phyloP scores from a whole-genome alignment of 768 basidiomycete genomes.

The Cystobasidium onofrii region DNA sequence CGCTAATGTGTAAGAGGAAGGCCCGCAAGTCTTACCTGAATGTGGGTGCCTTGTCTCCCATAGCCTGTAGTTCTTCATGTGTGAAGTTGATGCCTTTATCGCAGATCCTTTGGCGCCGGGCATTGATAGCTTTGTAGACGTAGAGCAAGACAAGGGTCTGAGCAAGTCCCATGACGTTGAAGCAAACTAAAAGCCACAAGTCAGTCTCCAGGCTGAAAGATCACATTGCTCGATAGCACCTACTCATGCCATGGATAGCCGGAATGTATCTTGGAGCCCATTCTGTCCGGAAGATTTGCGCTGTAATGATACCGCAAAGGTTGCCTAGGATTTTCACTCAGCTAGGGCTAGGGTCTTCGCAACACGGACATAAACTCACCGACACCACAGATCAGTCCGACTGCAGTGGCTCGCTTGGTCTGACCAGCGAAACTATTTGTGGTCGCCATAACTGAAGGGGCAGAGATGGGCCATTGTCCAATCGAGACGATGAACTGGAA shows the following conservation, averaged over 20 bases:
- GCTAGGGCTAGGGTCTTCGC: too few relatives aligned
- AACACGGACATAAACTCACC: not conserved
- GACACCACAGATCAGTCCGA: not conserved
- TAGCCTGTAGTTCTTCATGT: not conserved
- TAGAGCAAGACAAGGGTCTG: not conserved
- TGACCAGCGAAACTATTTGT: constrained; percentile 1
- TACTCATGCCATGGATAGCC: not conserved
- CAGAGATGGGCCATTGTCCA: constrained; percentile 9
- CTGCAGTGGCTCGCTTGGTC: not conserved
- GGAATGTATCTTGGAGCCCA: constrained; percentile 2
- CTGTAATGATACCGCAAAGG: not conserved
- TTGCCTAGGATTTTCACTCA: not conserved
- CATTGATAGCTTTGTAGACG: not conserved
- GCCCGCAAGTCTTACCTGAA: not conserved
- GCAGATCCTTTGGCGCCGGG: not conserved
- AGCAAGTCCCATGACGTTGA: not conserved
- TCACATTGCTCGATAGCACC: not conserved
- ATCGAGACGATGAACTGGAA: not conserved
- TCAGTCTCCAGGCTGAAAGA: too few relatives aligned
- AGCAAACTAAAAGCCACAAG: not conserved
- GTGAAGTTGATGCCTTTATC: not conserved
- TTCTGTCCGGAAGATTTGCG: constrained; percentile 1
- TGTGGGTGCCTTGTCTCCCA: constrained; percentile 1
- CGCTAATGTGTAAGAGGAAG: too few relatives aligned
- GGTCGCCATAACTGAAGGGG: not conserved